Evolutionary conservation across 2,329 filamentous ascomycete species (phyloP), one percentile per base, ranked within the genome.

Genomic region (Blastomyces silverae): DNA sequence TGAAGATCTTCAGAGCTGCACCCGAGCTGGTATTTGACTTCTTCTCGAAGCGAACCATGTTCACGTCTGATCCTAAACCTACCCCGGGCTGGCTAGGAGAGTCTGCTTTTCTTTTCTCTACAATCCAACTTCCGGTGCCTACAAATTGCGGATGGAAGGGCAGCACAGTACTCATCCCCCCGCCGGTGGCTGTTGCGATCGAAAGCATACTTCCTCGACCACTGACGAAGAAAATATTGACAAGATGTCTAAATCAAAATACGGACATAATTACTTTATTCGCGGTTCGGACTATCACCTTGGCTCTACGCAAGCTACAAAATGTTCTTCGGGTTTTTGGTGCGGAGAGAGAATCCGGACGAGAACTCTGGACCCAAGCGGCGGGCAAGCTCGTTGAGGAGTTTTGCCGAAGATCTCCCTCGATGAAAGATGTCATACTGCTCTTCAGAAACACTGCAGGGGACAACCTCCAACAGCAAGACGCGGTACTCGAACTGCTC

Each of bases 51-150:
- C 92, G 91, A 72, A 87, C 85, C 66, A 85, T 88, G 63, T 94
- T 97, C 71, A 86, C 88, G 0, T 91, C 96, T 67, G 92, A 97
- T 53, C 92, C 94, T 0, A 97, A 96, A 73, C 82, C 95, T 5
- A 94, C 92, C 2, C 88, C 92, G 56, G 94, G 92, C 0, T 99
- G 94, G 94, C 90, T 97, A 69, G 92, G 93, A 53, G 96, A 95
- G 73, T 91, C 92, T 0, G 87, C 92, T 0, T 91, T 97, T 67
- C 79, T 99, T 5, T 96, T 95, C 76, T 89, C 89, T 66, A 86
- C 88, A 0, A 86, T 97, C 57, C 84, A 88, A 65, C 80, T 95
- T 46, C 86, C 88, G 0, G 80, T 96, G 1, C 92, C 92, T 1
- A 73, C 79, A 34, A 84, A 84, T 66, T 91, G 93, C 72, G 91